Percentiles rank a stretch among this genome's conserved stretches.
Evolutionary conservation across 1,284 basidiomycete genomes (phyloP).

Genomic region (Pterula multifida): DNA sequence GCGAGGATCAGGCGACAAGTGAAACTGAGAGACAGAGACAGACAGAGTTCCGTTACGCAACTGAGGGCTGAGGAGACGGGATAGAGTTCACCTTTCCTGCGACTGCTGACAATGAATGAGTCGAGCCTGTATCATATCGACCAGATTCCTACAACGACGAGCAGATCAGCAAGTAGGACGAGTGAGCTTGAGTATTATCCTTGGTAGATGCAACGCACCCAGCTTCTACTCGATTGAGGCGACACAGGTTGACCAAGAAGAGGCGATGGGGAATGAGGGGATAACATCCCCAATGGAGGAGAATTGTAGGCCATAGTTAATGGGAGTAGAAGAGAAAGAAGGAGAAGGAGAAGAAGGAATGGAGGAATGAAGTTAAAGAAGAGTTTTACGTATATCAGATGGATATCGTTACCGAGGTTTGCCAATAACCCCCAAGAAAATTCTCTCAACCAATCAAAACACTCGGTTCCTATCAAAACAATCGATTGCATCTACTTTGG

Average conservation of each 20-base stretch:
- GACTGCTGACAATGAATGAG: not conserved
- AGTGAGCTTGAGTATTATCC: not conserved
- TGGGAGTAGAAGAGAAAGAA: not conserved
- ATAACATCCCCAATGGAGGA: not conserved
- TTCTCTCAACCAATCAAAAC: too few species aligned
- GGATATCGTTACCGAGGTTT: too few species aligned
- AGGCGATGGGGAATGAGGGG: not conserved
- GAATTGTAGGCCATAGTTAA: not conserved
- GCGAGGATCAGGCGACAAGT: conserved; percentile 38
- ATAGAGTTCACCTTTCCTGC: not conserved
- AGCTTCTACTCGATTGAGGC: not conserved
- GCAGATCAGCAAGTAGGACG: not conserved
- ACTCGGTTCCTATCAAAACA: too few species aligned
- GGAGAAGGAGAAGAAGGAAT: not conserved
- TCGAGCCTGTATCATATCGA: not conserved
- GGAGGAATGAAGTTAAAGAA: not conserved
- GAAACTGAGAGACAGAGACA: conserved; percentile 31
- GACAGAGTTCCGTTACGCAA: too few species aligned
- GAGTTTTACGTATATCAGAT: not conserved
- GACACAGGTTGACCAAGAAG: not conserved
- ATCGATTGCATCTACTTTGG: too few species aligned
- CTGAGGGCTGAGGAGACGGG: too few species aligned
- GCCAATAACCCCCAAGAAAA: too few species aligned
- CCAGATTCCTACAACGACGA: not conserved
- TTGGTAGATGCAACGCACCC: not conserved